These are phyloP conservation scores for Colletotrichum noveboracense DNA, from an alignment of 2,329 filamentous ascomycete species.

Conservation along the genomic window DNA sequence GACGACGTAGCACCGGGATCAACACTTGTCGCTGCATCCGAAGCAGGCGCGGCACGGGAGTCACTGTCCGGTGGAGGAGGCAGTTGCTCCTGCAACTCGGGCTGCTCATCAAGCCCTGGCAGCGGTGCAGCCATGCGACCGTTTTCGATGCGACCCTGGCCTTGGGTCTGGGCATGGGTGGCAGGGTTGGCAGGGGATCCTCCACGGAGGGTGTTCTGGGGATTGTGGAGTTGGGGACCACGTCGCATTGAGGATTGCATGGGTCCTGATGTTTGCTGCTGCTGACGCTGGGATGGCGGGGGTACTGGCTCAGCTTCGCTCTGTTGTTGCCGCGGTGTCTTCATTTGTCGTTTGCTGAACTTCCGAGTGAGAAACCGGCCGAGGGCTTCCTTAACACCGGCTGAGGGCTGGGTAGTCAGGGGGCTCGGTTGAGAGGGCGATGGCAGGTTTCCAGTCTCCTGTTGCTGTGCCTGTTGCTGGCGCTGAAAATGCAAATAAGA, in stretches of 20 bases:
- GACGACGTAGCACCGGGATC: not conserved
- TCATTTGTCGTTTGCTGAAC: not conserved
- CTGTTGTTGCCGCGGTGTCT: not conserved
- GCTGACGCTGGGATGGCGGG: not conserved
- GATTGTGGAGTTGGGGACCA: slow-evolving; percentile 20
- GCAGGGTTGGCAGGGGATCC: not conserved
- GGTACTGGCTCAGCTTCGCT: not conserved
- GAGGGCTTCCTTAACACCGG: slow-evolving; percentile 8
- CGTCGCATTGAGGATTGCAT: slow-evolving; percentile 15
- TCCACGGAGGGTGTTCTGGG: slow-evolving; percentile 15
- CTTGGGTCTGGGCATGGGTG: not conserved
- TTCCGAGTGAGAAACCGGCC: slow-evolving; percentile 4
- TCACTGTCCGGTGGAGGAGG: not conserved
- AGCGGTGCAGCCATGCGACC: slow-evolving; percentile 10
- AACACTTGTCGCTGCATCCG: not conserved
- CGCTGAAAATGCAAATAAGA: not conserved
- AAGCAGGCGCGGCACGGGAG: not conserved
- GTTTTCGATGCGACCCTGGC: slow-evolving; percentile 9
- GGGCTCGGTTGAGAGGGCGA: not conserved
- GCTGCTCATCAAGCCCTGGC: slow-evolving; percentile 9
- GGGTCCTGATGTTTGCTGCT: not conserved
- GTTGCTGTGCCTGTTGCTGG: not conserved
- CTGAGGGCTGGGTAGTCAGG: not conserved
- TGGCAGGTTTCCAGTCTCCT: not conserved
- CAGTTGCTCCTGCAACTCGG: slow-evolving; percentile 3